These are phyloP conservation scores for Linum usitatissimum DNA, from an alignment of 345 rosid genomes.

Conservation along the genomic window DNA sequence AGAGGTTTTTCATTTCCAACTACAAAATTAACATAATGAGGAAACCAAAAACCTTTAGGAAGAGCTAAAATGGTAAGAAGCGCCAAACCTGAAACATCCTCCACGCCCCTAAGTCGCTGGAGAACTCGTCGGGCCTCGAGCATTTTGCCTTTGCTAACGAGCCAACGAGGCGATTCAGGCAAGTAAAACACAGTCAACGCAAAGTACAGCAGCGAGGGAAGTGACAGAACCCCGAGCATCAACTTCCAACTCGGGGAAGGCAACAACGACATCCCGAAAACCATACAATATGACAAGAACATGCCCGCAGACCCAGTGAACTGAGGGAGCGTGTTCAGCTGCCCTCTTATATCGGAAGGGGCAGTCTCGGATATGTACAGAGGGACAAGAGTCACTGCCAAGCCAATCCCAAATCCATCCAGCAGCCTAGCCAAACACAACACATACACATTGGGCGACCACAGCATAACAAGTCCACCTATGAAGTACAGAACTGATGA, in stretches of 20 bases:
- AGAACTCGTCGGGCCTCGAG: slow-evolving; percentile 72
- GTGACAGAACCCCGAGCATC: slow-evolving; percentile 90
- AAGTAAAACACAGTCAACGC: slow-evolving; percentile 58
- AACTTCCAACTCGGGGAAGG: slow-evolving; percentile 75
- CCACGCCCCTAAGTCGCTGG: slow-evolving; percentile 77
- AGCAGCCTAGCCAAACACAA: slow-evolving; percentile 71
- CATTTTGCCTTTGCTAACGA: slow-evolving; percentile 95
- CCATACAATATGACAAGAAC: slow-evolving; percentile 89
- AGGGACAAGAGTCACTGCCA: slow-evolving; percentile 86
- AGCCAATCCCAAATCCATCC: slow-evolving; percentile 88
- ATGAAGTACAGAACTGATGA: slow-evolving; percentile 69
- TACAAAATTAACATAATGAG: neutral
- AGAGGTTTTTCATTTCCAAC: neutral
- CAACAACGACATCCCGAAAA: slow-evolving; percentile 69
- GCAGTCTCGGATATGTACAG: slow-evolving; percentile 93
- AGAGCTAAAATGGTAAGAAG: neutral
- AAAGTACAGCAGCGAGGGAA: slow-evolving; percentile 67
- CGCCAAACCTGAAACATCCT: slow-evolving; percentile 77
- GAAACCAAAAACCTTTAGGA: neutral
- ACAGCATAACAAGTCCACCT: slow-evolving; percentile 75
- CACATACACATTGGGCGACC: slow-evolving; percentile 91
- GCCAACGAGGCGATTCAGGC: slow-evolving; percentile 99
- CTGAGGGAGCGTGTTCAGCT: slow-evolving; percentile 86
- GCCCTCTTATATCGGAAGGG: slow-evolving; percentile 86
- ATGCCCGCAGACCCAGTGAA: slow-evolving; percentile 90